Percentiles rank a stretch among this genome's conserved stretches.
Conservation (phyloP, 23 red algal species). For the Gracilaria vermiculophylla region DNA sequence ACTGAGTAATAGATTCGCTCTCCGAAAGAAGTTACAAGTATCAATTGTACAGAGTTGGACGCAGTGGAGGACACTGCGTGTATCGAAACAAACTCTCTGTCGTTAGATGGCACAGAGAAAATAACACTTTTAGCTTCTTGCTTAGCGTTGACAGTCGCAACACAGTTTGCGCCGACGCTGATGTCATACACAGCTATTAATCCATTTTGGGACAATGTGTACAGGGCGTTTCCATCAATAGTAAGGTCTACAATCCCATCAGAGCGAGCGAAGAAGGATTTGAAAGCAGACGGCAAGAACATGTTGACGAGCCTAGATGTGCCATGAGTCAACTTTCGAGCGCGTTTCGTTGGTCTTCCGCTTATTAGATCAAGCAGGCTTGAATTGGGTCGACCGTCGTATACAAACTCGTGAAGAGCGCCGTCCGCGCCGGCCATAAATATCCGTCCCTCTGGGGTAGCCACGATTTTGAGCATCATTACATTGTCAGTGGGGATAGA, state of each 20-base stretch:
- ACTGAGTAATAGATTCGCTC: conserved; percentile 69
- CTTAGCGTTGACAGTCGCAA: conserved; percentile 22
- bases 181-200: conserved; percentile 69
- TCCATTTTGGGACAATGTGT: conserved; percentile 75
- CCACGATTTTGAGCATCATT: conserved; percentile 76
- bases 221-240: conserved; percentile 68
- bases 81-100: conserved; percentile 57
- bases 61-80: conserved; percentile 25
- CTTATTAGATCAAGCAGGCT: conserved; percentile 26
- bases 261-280: conserved; percentile 44
- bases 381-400: conserved; percentile 26
- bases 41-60: conserved; percentile 52
- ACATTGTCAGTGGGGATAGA: conserved; percentile 82
- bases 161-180: conserved; percentile 14
- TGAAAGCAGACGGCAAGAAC: conserved; percentile 41
- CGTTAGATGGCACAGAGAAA: conserved; percentile 42
- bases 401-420: conserved; percentile 83
- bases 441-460: conserved; percentile 72
- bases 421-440: conserved; percentile 92
- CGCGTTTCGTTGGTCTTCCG: conserved; percentile 48
- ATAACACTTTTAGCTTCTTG: conserved; percentile 52
- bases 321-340: conserved; percentile 51
- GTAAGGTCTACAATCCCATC: conserved; percentile 76
- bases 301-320: conserved; percentile 22
- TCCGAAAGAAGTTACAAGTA: conserved; percentile 73